Base-by-base conservation (phyloP, 495 filamentous ascomycete species). In the Penicillium alfredii region DNA sequence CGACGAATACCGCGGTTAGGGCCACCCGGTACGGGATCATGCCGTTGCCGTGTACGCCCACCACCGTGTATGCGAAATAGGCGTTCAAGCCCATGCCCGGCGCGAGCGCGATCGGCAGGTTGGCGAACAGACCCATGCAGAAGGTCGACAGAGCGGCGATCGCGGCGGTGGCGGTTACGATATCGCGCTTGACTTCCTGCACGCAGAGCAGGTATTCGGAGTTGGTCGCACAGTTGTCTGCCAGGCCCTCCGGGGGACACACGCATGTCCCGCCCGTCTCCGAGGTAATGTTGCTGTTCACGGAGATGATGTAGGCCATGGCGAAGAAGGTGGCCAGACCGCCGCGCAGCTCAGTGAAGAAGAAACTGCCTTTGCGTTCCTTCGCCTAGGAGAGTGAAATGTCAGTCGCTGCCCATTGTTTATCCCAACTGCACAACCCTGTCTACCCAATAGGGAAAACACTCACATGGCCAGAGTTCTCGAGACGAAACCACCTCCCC, bases 51-150 rank as follows among this genome's bases (percentile, higher is more conserved):
- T 88, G 78, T 28, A 62, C 71, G 11, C 85, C 85, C 25, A 90
- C 85, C 25, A 90, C 84, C 17, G 82, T 84, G 53, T 82, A 90
- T 8, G 85, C 73, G 39, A 90, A 89, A 54, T 89, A 89, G 3
- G 84, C 84, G 51, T 90, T 90, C 36, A 90, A 44, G 10, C 85
- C 86, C 84, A 89, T 86, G 18, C 85, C 85, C 8, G 86, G 85
- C 4, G 84, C 86, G 32, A 89, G 64, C 4, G 78, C 79, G 30
- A 90, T 81, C 2, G 85, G 85, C 44, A 74, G 46, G 32, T 82
- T 84, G 30, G 84, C 76, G 37, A 84, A 76, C 0, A 88, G 58
- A 6, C 85, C 85, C 77, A 89, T 83, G 57, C 72, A 77, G 57
- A 88, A 86, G 8, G 70, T 79, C 0, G 73, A 72, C 7, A 87